Base-by-base conservation (phyloP, 306 rosid genomes). In the Senna tora region DNA sequence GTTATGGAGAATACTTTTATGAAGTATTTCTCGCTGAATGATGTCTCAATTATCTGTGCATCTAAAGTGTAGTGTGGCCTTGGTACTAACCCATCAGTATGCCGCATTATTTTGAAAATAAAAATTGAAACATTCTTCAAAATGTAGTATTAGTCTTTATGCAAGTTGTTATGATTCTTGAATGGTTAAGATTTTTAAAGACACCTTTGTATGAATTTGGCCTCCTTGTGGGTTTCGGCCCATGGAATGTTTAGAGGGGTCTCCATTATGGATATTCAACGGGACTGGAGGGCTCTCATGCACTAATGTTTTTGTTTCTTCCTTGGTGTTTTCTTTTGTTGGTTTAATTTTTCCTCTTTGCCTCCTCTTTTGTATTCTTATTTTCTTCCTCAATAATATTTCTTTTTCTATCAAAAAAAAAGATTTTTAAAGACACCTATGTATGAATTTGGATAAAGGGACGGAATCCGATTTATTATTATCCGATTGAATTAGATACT, bases 151-250 rank as follows among this genome's bases (percentile, higher is more conserved):
- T 45, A 47, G 28, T 41, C 56, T 39, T 15, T 22, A 34, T 5
- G 21, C 59, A 11, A 49, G 46, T 73, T 67, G 53, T 67, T 42
- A 67, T 17, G 58, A 47, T 67, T 71, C 38, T 74, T 67, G 36
- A 56, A 58, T 60, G 10, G n/a, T 9, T 19, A 66, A 16, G 61
- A 61, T 36, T 68, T 71, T 72, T 41, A 11, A 28, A 36, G 22
- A 38, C 64, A 38, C 20, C 36, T 55, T 16, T n/a, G 16, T 46
- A 38, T 80, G 38, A 73, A 36, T 49, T 61, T 51, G 57, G 21
- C n/a, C n/a, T n/a, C n/a, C n/a, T n/a, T n/a, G n/a, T n/a, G n/a
- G n/a, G n/a, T n/a, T n/a, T n/a, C n/a, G n/a, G n/a, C n/a, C n/a
- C n/a, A n/a, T n/a, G n/a, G n/a, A n/a, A n/a, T n/a, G n/a, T n/a